Conservation (phyloP, 2,329 filamentous ascomycete genomes). For the Achaetomium macrosporum region DNA sequence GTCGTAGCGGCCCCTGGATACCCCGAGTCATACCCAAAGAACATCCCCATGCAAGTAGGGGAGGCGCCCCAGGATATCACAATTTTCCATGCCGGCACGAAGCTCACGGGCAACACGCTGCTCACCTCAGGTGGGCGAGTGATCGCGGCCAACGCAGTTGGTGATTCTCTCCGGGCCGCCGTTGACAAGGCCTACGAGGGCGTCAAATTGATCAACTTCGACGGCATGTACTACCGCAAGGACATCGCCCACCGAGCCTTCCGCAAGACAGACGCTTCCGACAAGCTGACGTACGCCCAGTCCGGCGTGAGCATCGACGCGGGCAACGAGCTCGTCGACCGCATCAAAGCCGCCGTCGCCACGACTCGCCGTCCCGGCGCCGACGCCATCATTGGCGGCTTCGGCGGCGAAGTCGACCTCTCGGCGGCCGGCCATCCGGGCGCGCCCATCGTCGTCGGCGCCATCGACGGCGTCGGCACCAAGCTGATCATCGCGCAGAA, state of each 20-base stretch:
- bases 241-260: constrained; percentile 83
- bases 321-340: constrained; percentile 85
- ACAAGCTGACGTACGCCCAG: constrained; percentile 78
- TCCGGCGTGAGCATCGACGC: constrained; percentile 93
- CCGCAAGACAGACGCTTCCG: constrained; percentile 38
- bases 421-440: constrained; percentile 65
- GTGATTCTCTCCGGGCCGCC: constrained; percentile 67
- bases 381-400: constrained; percentile 90
- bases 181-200: constrained; percentile 84
- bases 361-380: constrained; percentile 81
- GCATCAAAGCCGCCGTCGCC: constrained; percentile 85
- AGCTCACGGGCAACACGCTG: constrained; percentile 55
- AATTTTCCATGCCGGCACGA: constrained; percentile 92
- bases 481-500: constrained; percentile 94
- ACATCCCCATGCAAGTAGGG: constrained; percentile 52
- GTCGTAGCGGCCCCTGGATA: constrained; percentile 93
- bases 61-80: constrained; percentile 48
- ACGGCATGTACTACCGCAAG: constrained; percentile 85
- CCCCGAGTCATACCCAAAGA: constrained; percentile 79
- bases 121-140: constrained; percentile 82
- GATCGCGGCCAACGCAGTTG: constrained; percentile 81
- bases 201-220: constrained; percentile 72
- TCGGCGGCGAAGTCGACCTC: constrained; percentile 82
- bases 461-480: constrained; percentile 93
- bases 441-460: constrained; percentile 79